Base-by-base conservation (phyloP, 306 rosid species). In the Ormosia emarginata region DNA sequence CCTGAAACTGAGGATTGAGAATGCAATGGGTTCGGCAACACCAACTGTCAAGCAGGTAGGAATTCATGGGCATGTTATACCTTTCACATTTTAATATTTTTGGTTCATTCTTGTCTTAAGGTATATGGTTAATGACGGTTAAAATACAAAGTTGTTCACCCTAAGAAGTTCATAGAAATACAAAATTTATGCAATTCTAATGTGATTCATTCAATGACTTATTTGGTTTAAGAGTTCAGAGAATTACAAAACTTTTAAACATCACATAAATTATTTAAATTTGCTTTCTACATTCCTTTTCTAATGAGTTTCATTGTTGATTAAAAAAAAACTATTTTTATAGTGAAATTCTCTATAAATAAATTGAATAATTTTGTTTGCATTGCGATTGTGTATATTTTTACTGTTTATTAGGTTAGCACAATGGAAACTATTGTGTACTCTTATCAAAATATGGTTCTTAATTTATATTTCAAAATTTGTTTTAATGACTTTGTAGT, bases 11-110 rank as follows among this genome's bases (percentile, higher is more conserved):
- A 90, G 92, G 89, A 90, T 93, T 30, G 98, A 93, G 74, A 93
- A 75, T 74, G 91, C 99, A 71, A 93, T 95, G 99, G 92, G 95
- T 33, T 90, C 96, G 14, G 88, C 97, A 6, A 86, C 88, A 61
- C 78, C 99, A 79, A 91, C 98, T 80, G 74, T 7, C 11, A 95
- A 95, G 74, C 99, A 95, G 97, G 99, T 92, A 89, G 63, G 52
- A 71, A 56, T 15, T 53, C 50, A 34, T 18, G 40, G 52, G 50
- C 72, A 36, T 80, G 4, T 67, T 15, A 29, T 18, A 30, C 57
- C 50, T 72, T 58, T 66, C 37, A 67, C 55, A 6, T 62, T 62
- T 58, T 78, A 5, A 79, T 66, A 15, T 73, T 50, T 53, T 75
- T 56, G 24, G 8, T n/a, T 5, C 44, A 64, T 84, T 61, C 6